These are phyloP conservation scores for Tuctoria greenei DNA, from an alignment of 176 grass and related monocot species.

Conservation along the genomic window DNA sequence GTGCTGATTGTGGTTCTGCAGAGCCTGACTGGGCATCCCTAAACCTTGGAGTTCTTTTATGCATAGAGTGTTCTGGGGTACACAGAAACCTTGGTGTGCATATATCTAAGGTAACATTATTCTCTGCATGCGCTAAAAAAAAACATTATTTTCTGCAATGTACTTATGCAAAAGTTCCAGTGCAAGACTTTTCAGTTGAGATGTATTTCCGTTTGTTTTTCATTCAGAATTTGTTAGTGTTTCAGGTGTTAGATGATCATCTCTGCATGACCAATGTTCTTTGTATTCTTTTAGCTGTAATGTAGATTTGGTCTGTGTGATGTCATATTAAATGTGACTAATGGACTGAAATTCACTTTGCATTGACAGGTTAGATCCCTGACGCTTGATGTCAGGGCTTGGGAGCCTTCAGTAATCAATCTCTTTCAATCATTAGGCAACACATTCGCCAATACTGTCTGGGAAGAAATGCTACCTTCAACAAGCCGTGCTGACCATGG, in stretches of 20 bases:
- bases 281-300: not conserved
- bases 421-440: constrained; percentile 97
- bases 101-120: constrained; percentile 85
- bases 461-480: constrained; percentile 77
- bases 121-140: too few relatives aligned
- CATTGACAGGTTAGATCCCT: constrained; percentile 88
- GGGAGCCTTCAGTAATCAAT: constrained; percentile 96
- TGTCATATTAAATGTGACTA: constrained; percentile 11
- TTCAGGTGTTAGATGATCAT: constrained; percentile 16
- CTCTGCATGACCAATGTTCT: not conserved
- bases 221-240: not conserved
- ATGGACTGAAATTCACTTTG: constrained; percentile 30
- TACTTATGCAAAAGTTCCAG: constrained; percentile 14
- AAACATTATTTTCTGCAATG: constrained; percentile 1
- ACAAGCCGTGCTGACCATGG: constrained; percentile 46
- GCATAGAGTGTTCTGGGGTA: constrained; percentile 97
- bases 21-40: constrained; percentile 98
- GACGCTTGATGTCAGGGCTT: constrained; percentile 97
- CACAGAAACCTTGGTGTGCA: constrained; percentile 99
- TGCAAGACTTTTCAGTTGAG: not conserved
- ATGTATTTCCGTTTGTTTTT: constrained; percentile 8
- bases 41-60: constrained; percentile 90
- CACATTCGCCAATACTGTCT: constrained; percentile 83
- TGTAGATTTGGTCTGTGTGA: constrained; percentile 1
- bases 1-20: constrained; percentile 82